These are phyloP conservation scores for Phytophthora pinifolia DNA, from an alignment of 352 stramenopile genomes.

Conservation along the genomic window DNA sequence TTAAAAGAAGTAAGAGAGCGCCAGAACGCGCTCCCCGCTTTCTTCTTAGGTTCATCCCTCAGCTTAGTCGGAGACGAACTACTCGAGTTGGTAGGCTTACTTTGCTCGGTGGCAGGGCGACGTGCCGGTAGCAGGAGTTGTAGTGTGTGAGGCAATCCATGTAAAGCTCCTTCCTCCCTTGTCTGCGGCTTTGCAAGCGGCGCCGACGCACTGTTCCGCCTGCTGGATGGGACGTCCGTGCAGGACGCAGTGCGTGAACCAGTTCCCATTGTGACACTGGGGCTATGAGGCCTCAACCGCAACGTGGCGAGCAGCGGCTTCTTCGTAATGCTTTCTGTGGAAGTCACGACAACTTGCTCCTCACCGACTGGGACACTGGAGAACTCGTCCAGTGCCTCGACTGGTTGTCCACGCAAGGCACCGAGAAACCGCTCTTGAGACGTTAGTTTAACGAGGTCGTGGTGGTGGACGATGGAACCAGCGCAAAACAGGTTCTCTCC, in stretches of 20 bases:
- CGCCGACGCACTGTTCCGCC: constrained; percentile 12
- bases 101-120: constrained; percentile 14
- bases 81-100: constrained; percentile 7
- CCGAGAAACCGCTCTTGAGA: constrained; percentile 24
- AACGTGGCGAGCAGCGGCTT: constrained; percentile 57
- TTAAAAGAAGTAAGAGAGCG: constrained; percentile 44
- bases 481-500: constrained; percentile 63
- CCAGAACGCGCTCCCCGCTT: constrained; percentile 30
- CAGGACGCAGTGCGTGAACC: not conserved
- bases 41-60: constrained; percentile 24
- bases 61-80: constrained; percentile 8
- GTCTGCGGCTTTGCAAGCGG: constrained; percentile 10
- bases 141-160: constrained; percentile 4
- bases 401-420: constrained; percentile 12
- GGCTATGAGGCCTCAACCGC: constrained; percentile 51
- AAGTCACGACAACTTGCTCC: constrained; percentile 4
- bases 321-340: constrained; percentile 25
- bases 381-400: not conserved
- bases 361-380: not conserved
- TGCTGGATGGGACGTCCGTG: constrained; percentile 1
- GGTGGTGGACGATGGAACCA: constrained; percentile 51
- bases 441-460: too few species aligned
- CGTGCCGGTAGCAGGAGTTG: constrained; percentile 15
- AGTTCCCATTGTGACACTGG: constrained; percentile 23
- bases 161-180: not conserved